These are phyloP conservation scores for Fusarium nygamai DNA, from an alignment of 2,329 filamentous ascomycete species.

Conservation along the genomic window DNA sequence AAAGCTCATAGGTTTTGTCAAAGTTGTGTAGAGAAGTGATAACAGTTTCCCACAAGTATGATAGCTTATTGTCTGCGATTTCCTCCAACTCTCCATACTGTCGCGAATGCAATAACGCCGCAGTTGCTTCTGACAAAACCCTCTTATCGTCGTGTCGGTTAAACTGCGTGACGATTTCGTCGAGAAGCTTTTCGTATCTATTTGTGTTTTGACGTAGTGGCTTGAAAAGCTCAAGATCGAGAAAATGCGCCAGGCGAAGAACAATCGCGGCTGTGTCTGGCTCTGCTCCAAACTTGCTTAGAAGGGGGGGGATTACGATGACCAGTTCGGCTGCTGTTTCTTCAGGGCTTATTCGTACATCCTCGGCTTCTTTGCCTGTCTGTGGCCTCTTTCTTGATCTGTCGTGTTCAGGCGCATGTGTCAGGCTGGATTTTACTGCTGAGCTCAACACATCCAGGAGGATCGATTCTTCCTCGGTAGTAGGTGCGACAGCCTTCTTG, in stretches of 20 bases:
- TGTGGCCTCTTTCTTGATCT: slow-evolving; percentile 66
- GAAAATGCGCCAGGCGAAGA: slow-evolving; percentile 83
- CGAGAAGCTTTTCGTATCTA: slow-evolving; percentile 81
- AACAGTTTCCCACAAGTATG: slow-evolving; percentile 86
- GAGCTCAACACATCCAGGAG: slow-evolving; percentile 88
- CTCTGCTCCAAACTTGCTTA: slow-evolving; percentile 94
- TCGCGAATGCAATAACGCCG: slow-evolving; percentile 84
- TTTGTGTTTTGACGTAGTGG: slow-evolving; percentile 87
- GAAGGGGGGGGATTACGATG: slow-evolving; percentile 79
- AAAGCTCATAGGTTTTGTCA: slow-evolving; percentile 76
- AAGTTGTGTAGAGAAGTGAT: slow-evolving; percentile 78
- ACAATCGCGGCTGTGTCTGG: slow-evolving; percentile 88
- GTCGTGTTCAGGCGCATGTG: slow-evolving; percentile 72
- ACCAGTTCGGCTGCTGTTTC: slow-evolving; percentile 82
- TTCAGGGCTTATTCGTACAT: slow-evolving; percentile 60
- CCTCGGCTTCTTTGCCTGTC: slow-evolving; percentile 70
- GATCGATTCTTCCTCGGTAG: slow-evolving; percentile 81
- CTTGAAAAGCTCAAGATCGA: slow-evolving; percentile 88
- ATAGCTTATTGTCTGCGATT: slow-evolving; percentile 80
- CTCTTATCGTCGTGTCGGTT: slow-evolving; percentile 87
- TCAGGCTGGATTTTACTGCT: slow-evolving; percentile 78
- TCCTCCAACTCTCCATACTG: slow-evolving; percentile 91
- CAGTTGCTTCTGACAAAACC: slow-evolving; percentile 84
- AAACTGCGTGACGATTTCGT: slow-evolving; percentile 95
- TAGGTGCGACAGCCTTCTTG: slow-evolving; percentile 77